Evolutionary conservation across 306 rosid genomes (phyloP).

Genomic region (Macrotyloma uniflorum): DNA sequence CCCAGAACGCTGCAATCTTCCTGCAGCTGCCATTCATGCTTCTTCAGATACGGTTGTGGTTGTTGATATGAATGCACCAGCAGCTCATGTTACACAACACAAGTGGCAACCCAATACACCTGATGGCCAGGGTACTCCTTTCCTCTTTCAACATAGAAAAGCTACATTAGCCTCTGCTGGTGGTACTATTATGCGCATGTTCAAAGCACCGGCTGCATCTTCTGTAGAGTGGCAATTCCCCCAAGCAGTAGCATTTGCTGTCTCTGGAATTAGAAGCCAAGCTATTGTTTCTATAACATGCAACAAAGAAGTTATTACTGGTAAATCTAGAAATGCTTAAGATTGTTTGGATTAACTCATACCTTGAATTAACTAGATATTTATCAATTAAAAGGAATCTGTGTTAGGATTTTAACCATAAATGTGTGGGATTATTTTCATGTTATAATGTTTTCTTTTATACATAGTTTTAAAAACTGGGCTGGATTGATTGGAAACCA

Average conservation of each 20-base stretch:
- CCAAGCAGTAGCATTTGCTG: constrained; percentile 83
- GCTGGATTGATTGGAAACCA: background rate
- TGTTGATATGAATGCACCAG: constrained; percentile 89
- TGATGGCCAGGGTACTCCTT: constrained; percentile 97
- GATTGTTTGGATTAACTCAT: constrained; percentile 28
- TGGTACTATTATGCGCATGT: constrained; percentile 91
- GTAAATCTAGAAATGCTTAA: constrained; percentile 46
- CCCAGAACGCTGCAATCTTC: constrained; percentile 94
- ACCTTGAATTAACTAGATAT: constrained; percentile 18
- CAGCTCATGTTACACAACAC: constrained; percentile 89
- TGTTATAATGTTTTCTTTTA: background rate
- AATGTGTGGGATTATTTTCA: constrained; percentile 25
- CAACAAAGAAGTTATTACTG: constrained; percentile 86
- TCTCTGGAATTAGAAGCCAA: constrained; percentile 84
- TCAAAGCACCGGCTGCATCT: constrained; percentile 72
- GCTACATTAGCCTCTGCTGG: constrained; percentile 62
- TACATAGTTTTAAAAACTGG: background rate
- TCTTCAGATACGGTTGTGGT: constrained; percentile 81
- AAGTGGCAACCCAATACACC: constrained; percentile 99
- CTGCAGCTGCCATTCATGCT: constrained; percentile 90
- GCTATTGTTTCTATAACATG: constrained; percentile 80
- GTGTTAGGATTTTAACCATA: constrained; percentile 3
- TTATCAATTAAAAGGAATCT: constrained; percentile 16
- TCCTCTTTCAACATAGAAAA: constrained; percentile 94
- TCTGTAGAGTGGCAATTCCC: constrained; percentile 84